Evolutionary conservation across 75 land plant species (phyloP).

Genomic region (Azolla pinnata): DNA sequence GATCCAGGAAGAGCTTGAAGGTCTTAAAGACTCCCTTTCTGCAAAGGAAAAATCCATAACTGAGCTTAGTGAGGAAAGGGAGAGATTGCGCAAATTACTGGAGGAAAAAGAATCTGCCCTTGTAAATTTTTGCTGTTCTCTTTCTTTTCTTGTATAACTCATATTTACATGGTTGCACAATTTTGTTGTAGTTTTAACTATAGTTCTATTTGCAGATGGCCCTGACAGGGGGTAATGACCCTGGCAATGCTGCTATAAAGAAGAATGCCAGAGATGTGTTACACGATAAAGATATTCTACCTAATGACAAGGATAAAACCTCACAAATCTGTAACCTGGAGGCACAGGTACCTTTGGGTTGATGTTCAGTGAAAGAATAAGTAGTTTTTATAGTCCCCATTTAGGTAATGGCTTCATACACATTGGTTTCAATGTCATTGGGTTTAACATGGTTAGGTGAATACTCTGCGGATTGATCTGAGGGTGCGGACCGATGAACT

Average conservation of each 20-base stretch:
- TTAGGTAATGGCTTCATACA: too few species aligned
- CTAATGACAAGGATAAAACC: conserved; percentile 14
- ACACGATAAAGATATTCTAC: conserved; percentile 18
- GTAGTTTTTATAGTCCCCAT: too few species aligned
- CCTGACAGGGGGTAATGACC: background rate
- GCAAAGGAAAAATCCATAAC: conserved; percentile 22
- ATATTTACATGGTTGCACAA: background rate
- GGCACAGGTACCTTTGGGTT: conserved; percentile 20
- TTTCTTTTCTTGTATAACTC: background rate
- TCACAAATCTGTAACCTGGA: conserved; percentile 19
- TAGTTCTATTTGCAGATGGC: background rate
- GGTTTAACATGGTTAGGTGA: too few species aligned
- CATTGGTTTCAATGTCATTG: too few species aligned
- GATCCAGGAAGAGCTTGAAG: conserved; percentile 24
- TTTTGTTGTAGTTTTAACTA: background rate
- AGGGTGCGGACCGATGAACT: conserved; percentile 25
- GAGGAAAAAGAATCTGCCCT: conserved; percentile 29
- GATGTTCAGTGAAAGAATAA: too few species aligned
- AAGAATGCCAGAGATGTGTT: background rate
- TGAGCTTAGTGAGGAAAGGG: conserved; percentile 22
- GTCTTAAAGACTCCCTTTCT: conserved; percentile 20
- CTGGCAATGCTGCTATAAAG: conserved; percentile 8
- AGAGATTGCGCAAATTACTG: conserved; percentile 15
- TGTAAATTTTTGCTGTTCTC: conserved; percentile 9
- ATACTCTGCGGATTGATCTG: conserved; percentile 19